These are phyloP conservation scores for Dendrocalamus latiflorus DNA, from an alignment of 202 grass and related monocot genomes.

Conservation along the genomic window DNA sequence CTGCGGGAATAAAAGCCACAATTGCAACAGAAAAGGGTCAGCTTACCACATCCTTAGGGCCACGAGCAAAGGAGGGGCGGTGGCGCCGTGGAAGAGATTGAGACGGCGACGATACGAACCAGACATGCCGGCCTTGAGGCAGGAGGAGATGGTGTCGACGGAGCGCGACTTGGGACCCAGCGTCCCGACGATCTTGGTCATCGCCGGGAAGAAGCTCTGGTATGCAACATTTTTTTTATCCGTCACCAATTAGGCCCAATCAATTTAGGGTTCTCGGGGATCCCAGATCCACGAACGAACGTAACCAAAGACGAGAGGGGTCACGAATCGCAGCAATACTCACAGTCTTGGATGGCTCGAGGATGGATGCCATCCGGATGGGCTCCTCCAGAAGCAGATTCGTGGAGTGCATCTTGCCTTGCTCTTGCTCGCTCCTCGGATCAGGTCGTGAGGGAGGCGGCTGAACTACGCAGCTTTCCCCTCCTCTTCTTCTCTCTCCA, in stretches of 20 bases:
- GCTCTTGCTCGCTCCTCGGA: background rate
- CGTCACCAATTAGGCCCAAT: background rate
- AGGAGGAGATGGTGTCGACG: conserved; percentile 83
- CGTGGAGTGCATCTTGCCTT: conserved; percentile 67
- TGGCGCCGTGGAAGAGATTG: background rate
- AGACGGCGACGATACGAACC: conserved; percentile 18
- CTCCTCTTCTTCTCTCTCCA: background rate
- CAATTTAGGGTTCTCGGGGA: background rate
- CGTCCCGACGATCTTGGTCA: conserved; percentile 99
- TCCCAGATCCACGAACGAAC: background rate
- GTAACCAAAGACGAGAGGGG: background rate
- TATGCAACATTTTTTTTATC: background rate
- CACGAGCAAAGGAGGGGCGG: no score
- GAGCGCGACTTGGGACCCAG: conserved; percentile 88
- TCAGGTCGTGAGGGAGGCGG: background rate
- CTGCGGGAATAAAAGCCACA: conserved; percentile 5
- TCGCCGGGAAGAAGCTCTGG: conserved; percentile 94
- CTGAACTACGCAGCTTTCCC: background rate
- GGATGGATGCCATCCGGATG: conserved; percentile 90
- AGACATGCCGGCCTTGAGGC: conserved; percentile 99
- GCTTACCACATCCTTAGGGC: background rate
- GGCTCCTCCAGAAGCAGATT: conserved; percentile 90
- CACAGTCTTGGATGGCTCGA: conserved; percentile 91
- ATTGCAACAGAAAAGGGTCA: background rate
- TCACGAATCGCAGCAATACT: background rate